Conservation (phyloP, 805 yeast species). For the Spathaspora gorwiae region DNA sequence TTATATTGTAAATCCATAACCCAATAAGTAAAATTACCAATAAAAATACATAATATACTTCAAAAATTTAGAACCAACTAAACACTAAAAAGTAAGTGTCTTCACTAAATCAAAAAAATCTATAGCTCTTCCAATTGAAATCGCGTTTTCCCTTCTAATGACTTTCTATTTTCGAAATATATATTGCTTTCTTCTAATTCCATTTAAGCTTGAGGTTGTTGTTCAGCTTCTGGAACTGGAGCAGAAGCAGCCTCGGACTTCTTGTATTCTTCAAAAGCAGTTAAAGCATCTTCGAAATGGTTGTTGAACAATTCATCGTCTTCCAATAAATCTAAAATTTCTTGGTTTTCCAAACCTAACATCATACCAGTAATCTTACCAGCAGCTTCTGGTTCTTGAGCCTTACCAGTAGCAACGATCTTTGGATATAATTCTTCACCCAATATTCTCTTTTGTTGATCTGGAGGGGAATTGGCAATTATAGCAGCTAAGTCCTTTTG, state of each 20-base stretch:
- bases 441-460: conserved; percentile 93
- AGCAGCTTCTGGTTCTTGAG: conserved; percentile 89
- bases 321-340: conserved; percentile 82
- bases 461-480: conserved; percentile 66
- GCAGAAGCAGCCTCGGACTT: conserved; percentile 38
- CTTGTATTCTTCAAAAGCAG: conserved; percentile 90
- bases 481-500: conserved; percentile 56
- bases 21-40: conserved; percentile 8
- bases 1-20: conserved; percentile 19
- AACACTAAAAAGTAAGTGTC: neutral
- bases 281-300: conserved; percentile 90
- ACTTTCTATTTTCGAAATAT: neutral
- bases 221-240: conserved; percentile 14
- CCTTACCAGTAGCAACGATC: conserved; percentile 81
- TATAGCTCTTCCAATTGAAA: neutral
- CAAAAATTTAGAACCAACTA: no score
- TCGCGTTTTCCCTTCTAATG: neutral
- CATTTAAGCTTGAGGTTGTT: conserved; percentile 16
- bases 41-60: conserved; percentile 15
- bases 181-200: neutral
- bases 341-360: conserved; percentile 89
- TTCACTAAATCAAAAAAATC: neutral
- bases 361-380: conserved; percentile 99
- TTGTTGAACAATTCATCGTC: conserved; percentile 85
- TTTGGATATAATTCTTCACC: conserved; percentile 97